Evolutionary conservation across 2,329 filamentous ascomycete species (phyloP).

Genomic region (Venturia nashicola): DNA sequence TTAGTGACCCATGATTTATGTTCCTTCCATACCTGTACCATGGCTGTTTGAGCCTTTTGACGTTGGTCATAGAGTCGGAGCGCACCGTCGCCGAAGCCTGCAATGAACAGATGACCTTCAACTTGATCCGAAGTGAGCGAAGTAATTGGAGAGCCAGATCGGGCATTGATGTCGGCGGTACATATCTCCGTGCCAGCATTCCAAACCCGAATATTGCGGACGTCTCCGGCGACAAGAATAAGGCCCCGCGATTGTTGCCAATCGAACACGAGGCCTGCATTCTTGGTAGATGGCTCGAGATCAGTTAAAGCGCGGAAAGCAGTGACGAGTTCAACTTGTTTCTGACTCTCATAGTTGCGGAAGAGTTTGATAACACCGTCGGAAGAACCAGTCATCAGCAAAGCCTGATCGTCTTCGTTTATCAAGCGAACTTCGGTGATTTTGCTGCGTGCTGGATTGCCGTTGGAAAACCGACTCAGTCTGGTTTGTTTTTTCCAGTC

Average conservation of each 20-base stretch:
- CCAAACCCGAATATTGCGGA: slow-evolving; percentile 92
- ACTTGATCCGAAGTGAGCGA: slow-evolving; percentile 95
- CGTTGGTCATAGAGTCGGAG: slow-evolving; percentile 90
- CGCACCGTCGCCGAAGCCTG: slow-evolving; percentile 90
- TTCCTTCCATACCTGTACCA: slow-evolving; percentile 96
- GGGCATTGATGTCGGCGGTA: slow-evolving; percentile 82
- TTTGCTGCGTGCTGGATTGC: slow-evolving; percentile 78
- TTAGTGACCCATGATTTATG: slow-evolving; percentile 93
- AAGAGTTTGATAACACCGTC: slow-evolving; percentile 92
- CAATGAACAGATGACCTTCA: slow-evolving; percentile 89
- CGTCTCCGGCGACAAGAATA: slow-evolving; percentile 89
- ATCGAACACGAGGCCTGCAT: slow-evolving; percentile 92
- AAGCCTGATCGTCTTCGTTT: slow-evolving; percentile 93
- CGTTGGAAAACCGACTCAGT: slow-evolving; percentile 81
- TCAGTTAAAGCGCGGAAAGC: slow-evolving; percentile 87
- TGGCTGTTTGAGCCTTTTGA: slow-evolving; percentile 68
- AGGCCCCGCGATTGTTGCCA: slow-evolving; percentile 98
- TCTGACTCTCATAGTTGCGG: slow-evolving; percentile 72
- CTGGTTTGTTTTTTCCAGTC: slow-evolving; percentile 74
- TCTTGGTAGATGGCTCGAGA: slow-evolving; percentile 85
- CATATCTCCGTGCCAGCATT: slow-evolving; percentile 89
- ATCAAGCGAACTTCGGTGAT: slow-evolving; percentile 96
- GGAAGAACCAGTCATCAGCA: slow-evolving; percentile 88
- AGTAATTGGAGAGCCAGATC: slow-evolving; percentile 90
- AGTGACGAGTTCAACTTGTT: slow-evolving; percentile 71